phyloP scores from a whole-genome alignment of 2,329 filamentous ascomycete species.

The Ophioceras dolichostomum region DNA sequence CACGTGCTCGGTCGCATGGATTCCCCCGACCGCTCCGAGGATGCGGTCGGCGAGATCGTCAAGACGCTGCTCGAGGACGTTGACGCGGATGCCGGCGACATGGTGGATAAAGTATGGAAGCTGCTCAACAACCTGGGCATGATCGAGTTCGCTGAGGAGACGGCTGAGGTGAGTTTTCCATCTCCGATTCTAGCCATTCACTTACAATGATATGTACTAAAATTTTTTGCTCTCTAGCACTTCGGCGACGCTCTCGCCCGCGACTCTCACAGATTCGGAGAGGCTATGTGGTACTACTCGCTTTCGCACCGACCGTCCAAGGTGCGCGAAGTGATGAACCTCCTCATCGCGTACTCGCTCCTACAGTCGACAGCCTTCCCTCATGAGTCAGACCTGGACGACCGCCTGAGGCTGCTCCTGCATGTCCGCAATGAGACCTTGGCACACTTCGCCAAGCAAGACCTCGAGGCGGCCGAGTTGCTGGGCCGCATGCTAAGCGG shows the following conservation, averaged over 20 bases:
- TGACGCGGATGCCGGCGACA: conserved; percentile 53
- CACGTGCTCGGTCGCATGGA: conserved; percentile 74
- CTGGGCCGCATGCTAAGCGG: conserved; percentile 80
- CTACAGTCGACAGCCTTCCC: conserved; percentile 77
- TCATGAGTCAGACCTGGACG: conserved; percentile 57
- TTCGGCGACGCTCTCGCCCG: conserved; percentile 70
- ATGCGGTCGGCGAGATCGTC: conserved; percentile 63
- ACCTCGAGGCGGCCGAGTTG: conserved; percentile 70
- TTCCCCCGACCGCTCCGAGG: conserved; percentile 55
- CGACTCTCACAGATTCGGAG: conserved; percentile 66
- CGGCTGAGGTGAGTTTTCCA: conserved; percentile 57
- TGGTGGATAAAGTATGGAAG: conserved; percentile 71
- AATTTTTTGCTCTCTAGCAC: conserved; percentile 40
- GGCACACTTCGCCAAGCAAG: conserved; percentile 57
- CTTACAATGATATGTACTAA: not conserved
- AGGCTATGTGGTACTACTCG: conserved; percentile 83
- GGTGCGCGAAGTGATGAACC: conserved; percentile 73
- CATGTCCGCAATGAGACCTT: conserved; percentile 60
- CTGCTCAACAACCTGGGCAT: conserved; percentile 71
- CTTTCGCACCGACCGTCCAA: conserved; percentile 68
- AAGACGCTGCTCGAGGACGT: conserved; percentile 47
- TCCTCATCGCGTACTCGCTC: conserved; percentile 77
- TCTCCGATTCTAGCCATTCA: not conserved
- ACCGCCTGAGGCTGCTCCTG: conserved; percentile 57
- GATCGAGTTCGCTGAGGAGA: conserved; percentile 63